Base-by-base conservation (phyloP, 2,329 filamentous ascomycete species). In the Diplodia scrobiculata region DNA sequence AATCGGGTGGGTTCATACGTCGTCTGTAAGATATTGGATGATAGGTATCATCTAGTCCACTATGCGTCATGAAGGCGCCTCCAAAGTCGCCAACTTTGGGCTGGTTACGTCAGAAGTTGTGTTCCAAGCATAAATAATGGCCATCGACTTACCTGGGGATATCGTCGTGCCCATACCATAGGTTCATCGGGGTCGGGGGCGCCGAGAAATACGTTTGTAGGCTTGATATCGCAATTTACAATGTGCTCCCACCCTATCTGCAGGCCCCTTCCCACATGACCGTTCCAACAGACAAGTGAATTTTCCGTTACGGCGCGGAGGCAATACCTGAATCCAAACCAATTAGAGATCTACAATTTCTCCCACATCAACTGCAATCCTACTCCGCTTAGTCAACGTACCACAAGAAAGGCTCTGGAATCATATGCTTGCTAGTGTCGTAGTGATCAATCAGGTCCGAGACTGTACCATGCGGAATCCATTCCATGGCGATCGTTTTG, bases 151-250 rank as follows among this genome's bases (percentile, higher is more conserved):
- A 54, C 52, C n/a, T 54, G 52, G 3, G 54, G 54, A 11, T 45
- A 58, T 7, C 41, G 36, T 11, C 54, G 19, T n/a, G 54, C 54
- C 54, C 54, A 58, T 14, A 45, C 21, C 21, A 58, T 25, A 21
- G 54, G 54, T 17, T 58, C 54, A 3, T 13, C 32, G 14, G 19
- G 19, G 36, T 58, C 21, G 13, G 36, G 32, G 6, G 6, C 21
- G 34, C 25, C 34, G 2, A 58, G 21, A 21, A 45, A n/a, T 21
- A 47, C 17, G 21, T 58, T 58, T 3, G 29, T 14, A 10, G 54
- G 6, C 54, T 58, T 58, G 36, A 58, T 58, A 14, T 58, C 54
- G 19, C 38, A 41, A 45, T 58, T 58, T 11, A 58, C 54, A 9
- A 45, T 45, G 34, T 25, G 34, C 17, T 58, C 54, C 54, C 54